Evolutionary conservation across 2,329 filamentous ascomycete genomes (phyloP), one percentile per base, ranked within the genome.

Genomic region (Colletotrichum sp.): DNA sequence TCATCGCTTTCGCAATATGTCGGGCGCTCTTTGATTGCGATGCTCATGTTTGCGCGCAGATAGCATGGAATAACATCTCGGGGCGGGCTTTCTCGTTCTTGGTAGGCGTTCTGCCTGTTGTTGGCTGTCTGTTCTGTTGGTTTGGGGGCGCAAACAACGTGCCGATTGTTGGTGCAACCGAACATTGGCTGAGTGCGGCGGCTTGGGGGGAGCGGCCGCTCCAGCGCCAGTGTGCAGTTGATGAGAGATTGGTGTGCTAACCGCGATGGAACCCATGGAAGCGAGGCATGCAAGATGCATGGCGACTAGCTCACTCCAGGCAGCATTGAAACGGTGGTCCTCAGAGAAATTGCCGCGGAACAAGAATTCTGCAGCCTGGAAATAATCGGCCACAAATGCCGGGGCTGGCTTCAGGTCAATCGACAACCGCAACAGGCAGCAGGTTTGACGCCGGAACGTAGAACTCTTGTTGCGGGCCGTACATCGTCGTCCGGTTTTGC

Each of bases 391-490:
- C 68, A 39, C 16, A 14, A 26, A n/a, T 18, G 48, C 52, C 30
- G 39, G 72, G 36, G 28, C 39, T 32, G 57, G 43, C 39, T 14
- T 70, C 21, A 52, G 32, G 10, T 39, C 61, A 36, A 75, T 32
- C 30, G 55, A 24, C 63, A 39, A 66, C 18, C 21, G 21, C 64
- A 55, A 30, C 70, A 69, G 74, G 74, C 74, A 76, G 71, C 74
- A 73, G 43, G 16, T 30, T 75, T 43, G 21, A 21, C 26, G 28
- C 28, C 28, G 28, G 18, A 14, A 39, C 32, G 8, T 34, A 55
- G 21, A 32, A n/a, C 12, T 18, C 10, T 34, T 57, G 24, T 60
- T 28, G 63, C 63, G 34, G 63, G 24, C 14, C 63, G 30, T 52
- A 26, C 43, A 52, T 43, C n/a, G 18, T 64, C n/a, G 21, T 48